Evolutionary conservation across 1,139 yeast species (phyloP), one percentile per base, ranked within the genome.

Genomic region (Taphrina communis): DNA sequence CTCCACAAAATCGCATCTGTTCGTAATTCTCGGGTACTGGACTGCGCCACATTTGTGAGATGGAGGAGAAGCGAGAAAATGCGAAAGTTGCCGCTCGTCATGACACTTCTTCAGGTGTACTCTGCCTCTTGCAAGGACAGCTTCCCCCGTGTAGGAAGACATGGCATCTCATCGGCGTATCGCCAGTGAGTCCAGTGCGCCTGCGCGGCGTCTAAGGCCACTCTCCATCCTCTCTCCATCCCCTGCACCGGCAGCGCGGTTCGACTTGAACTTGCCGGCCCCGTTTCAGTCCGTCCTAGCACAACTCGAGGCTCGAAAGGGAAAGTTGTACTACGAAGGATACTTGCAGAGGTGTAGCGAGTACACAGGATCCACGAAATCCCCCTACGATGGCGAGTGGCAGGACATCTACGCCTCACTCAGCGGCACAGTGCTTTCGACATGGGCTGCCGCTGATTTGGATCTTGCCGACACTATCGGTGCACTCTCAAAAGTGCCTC

Each of bases 261-360:
- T 39, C 60, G 42, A 31, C 44, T 12, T 44, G 52, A 38, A 50
- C 19, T 8, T 38, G 12, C 66, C 58, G 19, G 48, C 53, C 42
- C 52, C 21, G 21, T 63, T 63, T 25, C 44, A 56, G 17, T 17
- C 52, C 25, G 31, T 63, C 21, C 17, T 55, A 3, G 12, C 46
- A 8, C 39, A 55, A 39, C 39, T 63, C 17, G 61, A 63, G 19
- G 35, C 46, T 31, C 55, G 56, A 42, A 63, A 63, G 25, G 19
- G 14, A 19, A 63, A 63, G 61, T 6, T 55, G 8, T 63, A 63
- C 39, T 41, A 55, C 38, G 67, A 63, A 48, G 67, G 67, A 19
- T 42, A 44, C 39, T 55, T 63, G 55, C 61, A 48, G 36, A 58
- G 46, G 17, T 36, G 42, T 17, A 48, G 44, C n/a, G 42, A 46